These are phyloP conservation scores for Nemania abortiva DNA, from an alignment of 2,329 filamentous ascomycete species.

Conservation along the genomic window DNA sequence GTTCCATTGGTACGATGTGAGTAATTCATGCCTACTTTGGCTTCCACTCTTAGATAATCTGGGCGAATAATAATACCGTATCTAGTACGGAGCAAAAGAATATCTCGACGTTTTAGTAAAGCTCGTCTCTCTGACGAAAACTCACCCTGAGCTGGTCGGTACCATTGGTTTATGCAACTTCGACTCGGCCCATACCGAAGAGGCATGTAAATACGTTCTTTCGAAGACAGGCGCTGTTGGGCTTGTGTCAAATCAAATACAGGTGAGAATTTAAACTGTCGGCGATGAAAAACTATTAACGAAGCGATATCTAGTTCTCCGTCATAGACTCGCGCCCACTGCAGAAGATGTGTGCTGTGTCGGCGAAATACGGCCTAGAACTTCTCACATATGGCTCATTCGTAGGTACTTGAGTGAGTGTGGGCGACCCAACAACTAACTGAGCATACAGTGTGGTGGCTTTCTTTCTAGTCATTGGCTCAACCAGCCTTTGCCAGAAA, in stretches of 20 bases:
- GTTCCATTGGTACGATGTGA: constrained; percentile 54
- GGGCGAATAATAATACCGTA: constrained; percentile 1
- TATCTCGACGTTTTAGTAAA: constrained; percentile 53
- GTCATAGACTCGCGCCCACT: constrained; percentile 52
- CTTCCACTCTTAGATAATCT: neutral
- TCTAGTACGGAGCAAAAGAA: constrained; percentile 51
- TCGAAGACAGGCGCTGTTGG: constrained; percentile 46
- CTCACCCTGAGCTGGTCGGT: constrained; percentile 48
- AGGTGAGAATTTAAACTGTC: constrained; percentile 45
- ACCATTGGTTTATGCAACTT: constrained; percentile 54
- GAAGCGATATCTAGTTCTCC: constrained; percentile 47
- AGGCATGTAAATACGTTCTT: constrained; percentile 52
- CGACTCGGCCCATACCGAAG: constrained; percentile 49
- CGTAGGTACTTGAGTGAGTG: constrained; percentile 39
- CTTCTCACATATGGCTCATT: constrained; percentile 53
- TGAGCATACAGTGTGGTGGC: constrained; percentile 50
- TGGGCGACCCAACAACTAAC: neutral
- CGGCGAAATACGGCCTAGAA: constrained; percentile 49
- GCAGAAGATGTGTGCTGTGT: constrained; percentile 47
- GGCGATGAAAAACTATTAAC: constrained; percentile 6
- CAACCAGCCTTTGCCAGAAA: constrained; percentile 47
- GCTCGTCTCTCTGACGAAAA: constrained; percentile 47
- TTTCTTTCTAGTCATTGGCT: constrained; percentile 54
- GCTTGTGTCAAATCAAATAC: constrained; percentile 53
- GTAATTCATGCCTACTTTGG: constrained; percentile 22